These are phyloP conservation scores for Blastocystis sp. DNA, from an alignment of 352 stramenopile species.

Conservation along the genomic window DNA sequence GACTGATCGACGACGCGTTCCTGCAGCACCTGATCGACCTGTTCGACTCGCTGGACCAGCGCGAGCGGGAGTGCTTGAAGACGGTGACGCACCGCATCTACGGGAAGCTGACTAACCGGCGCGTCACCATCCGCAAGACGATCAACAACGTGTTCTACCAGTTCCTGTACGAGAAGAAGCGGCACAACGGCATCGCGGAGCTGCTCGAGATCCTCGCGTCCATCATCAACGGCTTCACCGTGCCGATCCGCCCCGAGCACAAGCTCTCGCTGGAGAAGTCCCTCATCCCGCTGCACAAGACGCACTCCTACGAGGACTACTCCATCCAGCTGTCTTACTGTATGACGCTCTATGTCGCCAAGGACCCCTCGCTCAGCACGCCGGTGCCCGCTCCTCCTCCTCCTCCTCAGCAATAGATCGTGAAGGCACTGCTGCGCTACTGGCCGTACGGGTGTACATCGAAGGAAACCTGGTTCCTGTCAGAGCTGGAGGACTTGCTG, in stretches of 20 bases:
- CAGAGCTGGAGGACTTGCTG: conserved; percentile 96
- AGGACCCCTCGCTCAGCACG: conserved; percentile 91
- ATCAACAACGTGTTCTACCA: conserved; percentile 97
- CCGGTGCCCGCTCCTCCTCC: conserved; percentile 92
- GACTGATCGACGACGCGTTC: conserved; percentile 89
- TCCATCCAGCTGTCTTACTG: conserved; percentile 98
- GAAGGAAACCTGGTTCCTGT: conserved; percentile 88
- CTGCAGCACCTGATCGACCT: conserved; percentile 90
- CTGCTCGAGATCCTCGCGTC: conserved; percentile 94
- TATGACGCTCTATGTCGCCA: conserved; percentile 98
- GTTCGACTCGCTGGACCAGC: conserved; percentile 91
- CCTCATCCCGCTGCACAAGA: conserved; percentile 96
- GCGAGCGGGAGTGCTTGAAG: conserved; percentile 97
- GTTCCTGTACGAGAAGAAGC: conserved; percentile 96
- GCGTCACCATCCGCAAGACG: conserved; percentile 92
- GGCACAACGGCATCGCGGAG: conserved; percentile 89
- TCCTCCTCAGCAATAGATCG: conserved; percentile 81
- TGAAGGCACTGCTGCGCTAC: conserved; percentile 72
- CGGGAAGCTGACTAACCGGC: conserved; percentile 96
- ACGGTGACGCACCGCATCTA: conserved; percentile 98
- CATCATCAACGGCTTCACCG: conserved; percentile 99
- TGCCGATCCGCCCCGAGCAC: conserved; percentile 96
- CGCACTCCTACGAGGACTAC: conserved; percentile 91
- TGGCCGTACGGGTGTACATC: conserved; percentile 72
- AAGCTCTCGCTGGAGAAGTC: conserved; percentile 88